phyloP scores from a whole-genome alignment of 139 green algal genomes.

The Haematococcus lacustris region DNA sequence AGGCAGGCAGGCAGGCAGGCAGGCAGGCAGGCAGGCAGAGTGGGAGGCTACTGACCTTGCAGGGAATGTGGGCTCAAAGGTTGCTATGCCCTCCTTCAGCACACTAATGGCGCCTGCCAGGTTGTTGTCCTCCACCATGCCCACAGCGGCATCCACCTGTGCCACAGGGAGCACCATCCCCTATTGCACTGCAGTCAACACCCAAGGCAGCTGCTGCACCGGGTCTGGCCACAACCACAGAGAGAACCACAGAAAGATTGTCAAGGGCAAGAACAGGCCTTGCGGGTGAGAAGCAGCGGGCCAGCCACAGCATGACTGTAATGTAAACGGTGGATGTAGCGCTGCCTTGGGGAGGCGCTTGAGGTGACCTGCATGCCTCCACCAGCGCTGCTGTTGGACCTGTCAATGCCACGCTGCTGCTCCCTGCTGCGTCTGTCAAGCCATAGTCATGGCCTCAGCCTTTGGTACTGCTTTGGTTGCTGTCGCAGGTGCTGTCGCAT shows the following conservation, averaged over 20 bases:
- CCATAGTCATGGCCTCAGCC: not conserved
- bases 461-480: not conserved
- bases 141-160: slow-evolving; percentile 35
- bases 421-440: not conserved
- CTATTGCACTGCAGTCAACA: too few relatives aligned
- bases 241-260: too few relatives aligned
- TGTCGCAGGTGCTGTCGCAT: not conserved
- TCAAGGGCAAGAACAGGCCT: not conserved
- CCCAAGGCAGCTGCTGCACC: too few relatives aligned
- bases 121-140: slow-evolving; percentile 32
- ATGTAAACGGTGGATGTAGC: not conserved
- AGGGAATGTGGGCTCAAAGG: slow-evolving; percentile 29
- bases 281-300: not conserved
- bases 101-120: slow-evolving; percentile 27
- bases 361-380: not conserved
- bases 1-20: too few relatives aligned
- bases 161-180: not conserved
- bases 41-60: slow-evolving; percentile 30
- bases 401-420: too few relatives aligned
- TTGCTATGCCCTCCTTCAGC: slow-evolving; percentile 35
- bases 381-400: too few relatives aligned
- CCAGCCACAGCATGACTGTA: not conserved
- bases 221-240: too few relatives aligned
- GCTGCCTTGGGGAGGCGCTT: not conserved
- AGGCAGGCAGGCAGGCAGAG: too few relatives aligned